Conservation (phyloP, 2,329 filamentous ascomycete species). For the Fusarium succisae region DNA sequence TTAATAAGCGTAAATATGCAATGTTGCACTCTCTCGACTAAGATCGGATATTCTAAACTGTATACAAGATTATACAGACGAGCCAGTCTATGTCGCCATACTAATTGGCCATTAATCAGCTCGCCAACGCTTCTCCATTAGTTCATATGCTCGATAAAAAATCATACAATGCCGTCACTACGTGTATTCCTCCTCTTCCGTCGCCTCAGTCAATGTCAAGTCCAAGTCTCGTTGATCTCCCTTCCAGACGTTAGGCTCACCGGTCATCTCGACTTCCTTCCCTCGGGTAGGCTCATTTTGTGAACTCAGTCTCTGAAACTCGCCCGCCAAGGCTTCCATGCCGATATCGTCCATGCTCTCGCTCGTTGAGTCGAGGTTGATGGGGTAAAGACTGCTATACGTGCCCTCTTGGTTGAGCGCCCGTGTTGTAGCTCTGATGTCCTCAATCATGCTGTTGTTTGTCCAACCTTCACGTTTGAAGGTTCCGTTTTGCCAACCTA, state of each 20-base stretch:
- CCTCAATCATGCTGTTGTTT: not conserved
- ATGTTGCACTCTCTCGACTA: not conserved
- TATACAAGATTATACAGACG: not conserved
- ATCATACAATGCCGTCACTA: not conserved
- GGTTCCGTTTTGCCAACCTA: conserved; percentile 6
- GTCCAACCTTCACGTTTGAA: not conserved
- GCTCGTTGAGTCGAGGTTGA: not conserved
- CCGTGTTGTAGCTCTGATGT: not conserved
- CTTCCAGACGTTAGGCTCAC: not conserved
- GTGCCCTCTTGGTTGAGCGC: not conserved
- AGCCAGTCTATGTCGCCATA: not conserved
- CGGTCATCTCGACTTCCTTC: not conserved
- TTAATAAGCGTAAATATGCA: too few species aligned
- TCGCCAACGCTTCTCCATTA: not conserved
- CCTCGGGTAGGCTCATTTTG: not conserved
- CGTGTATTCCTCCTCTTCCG: not conserved
- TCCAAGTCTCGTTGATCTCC: conserved; percentile 6
- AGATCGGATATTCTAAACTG: not conserved
- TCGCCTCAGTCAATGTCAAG: conserved; percentile 18
- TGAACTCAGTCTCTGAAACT: not conserved
- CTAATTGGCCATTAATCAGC: too few species aligned
- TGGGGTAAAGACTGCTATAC: conserved; percentile 16
- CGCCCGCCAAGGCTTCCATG: not conserved
- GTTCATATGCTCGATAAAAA: not conserved
- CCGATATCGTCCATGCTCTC: conserved; percentile 8